Evolutionary conservation across 768 basidiomycete species (phyloP).

Genomic region (Lactarius pseudohatsudake): DNA sequence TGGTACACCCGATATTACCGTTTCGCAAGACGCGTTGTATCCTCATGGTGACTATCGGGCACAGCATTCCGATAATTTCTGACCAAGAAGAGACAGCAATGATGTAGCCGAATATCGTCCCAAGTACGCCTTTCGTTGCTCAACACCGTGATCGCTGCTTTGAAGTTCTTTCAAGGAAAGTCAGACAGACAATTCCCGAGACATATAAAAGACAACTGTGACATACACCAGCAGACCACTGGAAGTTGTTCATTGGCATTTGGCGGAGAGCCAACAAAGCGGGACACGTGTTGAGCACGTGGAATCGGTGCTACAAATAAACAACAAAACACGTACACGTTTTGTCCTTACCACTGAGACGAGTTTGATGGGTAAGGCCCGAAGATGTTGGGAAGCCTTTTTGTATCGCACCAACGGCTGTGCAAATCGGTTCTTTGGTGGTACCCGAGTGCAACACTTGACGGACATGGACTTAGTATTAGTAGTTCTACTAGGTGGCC

Average conservation of each 20-base stretch:
- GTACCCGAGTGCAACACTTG: not conserved
- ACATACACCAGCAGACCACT: not conserved
- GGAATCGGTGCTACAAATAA: not conserved
- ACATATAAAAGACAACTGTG: not conserved
- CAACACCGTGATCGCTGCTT: not conserved
- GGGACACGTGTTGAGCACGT: not conserved
- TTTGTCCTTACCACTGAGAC: not conserved
- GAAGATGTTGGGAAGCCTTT: not conserved
- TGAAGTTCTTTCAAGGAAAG: not conserved
- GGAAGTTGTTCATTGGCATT: not conserved
- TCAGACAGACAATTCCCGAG: not conserved
- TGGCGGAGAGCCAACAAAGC: not conserved
- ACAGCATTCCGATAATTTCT: not conserved
- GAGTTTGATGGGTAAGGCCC: not conserved
- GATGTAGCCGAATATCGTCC: not conserved
- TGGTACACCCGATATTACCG: not conserved
- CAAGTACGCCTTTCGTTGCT: not conserved
- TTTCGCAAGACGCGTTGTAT: not conserved
- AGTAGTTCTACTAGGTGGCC: not conserved
- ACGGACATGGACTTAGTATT: not conserved
- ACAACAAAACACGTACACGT: not conserved
- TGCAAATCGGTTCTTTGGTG: not conserved
- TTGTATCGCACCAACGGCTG: not conserved
- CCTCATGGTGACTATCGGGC: not conserved
- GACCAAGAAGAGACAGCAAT: not conserved